A percentile compares a stretch with the other conserved stretches of the same genome.
phyloP scores from a whole-genome alignment of 2,329 filamentous ascomycete genomes.

The Scolecobasidium constrictum region DNA sequence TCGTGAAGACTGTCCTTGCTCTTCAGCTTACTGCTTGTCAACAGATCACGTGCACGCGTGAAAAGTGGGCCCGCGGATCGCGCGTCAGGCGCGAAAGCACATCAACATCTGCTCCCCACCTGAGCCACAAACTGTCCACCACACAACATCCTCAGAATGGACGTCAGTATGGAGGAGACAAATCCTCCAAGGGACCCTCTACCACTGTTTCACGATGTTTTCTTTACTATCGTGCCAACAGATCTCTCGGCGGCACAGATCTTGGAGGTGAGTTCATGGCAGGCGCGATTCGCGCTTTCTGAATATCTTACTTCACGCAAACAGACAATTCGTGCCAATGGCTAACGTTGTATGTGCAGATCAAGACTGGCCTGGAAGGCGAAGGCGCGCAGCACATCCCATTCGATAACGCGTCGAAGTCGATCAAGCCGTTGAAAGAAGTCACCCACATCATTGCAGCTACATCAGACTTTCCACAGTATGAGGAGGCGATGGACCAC shows the following conservation, averaged over 20 bases:
- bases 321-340: not conserved
- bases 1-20: no score
- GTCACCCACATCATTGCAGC: slow-evolving; percentile 59
- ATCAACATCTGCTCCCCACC: no score
- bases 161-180: not conserved
- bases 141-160: no score
- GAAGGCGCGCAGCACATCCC: slow-evolving; percentile 38
- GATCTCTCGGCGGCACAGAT: slow-evolving; percentile 20
- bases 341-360: slow-evolving; percentile 21
- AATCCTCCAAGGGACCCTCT: not conserved
- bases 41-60: no score
- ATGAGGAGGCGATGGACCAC: slow-evolving; percentile 58
- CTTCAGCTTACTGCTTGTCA: no score
- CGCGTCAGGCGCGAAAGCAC: no score
- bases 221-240: slow-evolving; percentile 33
- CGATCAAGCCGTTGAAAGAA: slow-evolving; percentile 19
- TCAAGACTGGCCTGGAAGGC: slow-evolving; percentile 33
- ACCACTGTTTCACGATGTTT: slow-evolving; percentile 26
- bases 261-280: no score
- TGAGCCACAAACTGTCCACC: no score
- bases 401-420: slow-evolving; percentile 26
- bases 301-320: no score
- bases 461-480: slow-evolving; percentile 87
- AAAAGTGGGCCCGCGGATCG: no score
- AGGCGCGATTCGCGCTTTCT: no score